phyloP scores from a whole-genome alignment of 352 stramenopile genomes.

The Elongisporangium anandrum region DNA sequence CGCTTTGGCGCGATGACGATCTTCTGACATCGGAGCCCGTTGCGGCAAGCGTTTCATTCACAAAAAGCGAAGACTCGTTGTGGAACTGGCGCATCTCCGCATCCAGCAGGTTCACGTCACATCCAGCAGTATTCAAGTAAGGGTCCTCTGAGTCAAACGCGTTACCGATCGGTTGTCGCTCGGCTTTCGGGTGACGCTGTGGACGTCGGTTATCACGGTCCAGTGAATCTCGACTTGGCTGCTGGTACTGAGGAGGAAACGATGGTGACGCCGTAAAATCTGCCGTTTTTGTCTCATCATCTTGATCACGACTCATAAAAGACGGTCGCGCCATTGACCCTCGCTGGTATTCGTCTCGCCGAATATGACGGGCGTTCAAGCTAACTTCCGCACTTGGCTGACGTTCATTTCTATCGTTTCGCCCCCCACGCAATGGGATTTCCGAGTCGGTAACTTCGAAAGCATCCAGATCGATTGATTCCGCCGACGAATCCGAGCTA shows the following conservation, averaged over 20 bases:
- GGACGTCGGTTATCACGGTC: neutral
- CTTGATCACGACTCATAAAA: slow-evolving; percentile 13
- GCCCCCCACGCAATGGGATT: neutral
- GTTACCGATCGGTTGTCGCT: slow-evolving; percentile 3
- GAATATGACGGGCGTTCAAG: slow-evolving; percentile 1
- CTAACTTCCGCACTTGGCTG: slow-evolving; percentile 1
- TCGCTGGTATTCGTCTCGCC: neutral
- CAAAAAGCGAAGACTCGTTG: slow-evolving; percentile 37
- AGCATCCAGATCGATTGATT: slow-evolving; percentile 70
- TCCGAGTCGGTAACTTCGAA: slow-evolving; percentile 21
- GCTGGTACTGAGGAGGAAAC: slow-evolving; percentile 28
- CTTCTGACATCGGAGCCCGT: neutral
- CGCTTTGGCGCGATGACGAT: neutral
- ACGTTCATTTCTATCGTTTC: slow-evolving; percentile 4
- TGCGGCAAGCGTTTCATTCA: slow-evolving; percentile 10
- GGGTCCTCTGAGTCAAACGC: slow-evolving; percentile 26
- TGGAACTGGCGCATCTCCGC: slow-evolving; percentile 74
- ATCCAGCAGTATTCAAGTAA: slow-evolving; percentile 43
- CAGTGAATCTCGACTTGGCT: neutral
- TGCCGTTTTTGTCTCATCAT: slow-evolving; percentile 52
- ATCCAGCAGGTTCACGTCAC: slow-evolving; percentile 58
- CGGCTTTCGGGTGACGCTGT: slow-evolving; percentile 8
- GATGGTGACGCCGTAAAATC: slow-evolving; percentile 41
- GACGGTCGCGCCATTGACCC: neutral
- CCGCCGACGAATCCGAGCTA: slow-evolving; percentile 60